A percentile compares a stretch with the other conserved stretches of the same genome.
phyloP scores from a whole-genome alignment of 306 rosid genomes.

The Vigna angularis region DNA sequence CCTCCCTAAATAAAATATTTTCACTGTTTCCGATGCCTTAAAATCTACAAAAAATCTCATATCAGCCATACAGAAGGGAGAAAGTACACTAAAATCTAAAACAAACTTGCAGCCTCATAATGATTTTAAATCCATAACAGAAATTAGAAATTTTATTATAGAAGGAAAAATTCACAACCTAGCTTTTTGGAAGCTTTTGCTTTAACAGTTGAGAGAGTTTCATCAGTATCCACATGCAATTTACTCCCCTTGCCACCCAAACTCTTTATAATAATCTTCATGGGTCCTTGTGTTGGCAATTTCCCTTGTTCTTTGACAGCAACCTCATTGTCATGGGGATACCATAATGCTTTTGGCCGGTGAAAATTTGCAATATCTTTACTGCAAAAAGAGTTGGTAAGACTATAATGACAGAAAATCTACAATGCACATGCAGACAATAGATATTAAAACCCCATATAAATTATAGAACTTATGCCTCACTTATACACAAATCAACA shows the following conservation, averaged over 20 bases:
- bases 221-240: constrained; percentile 80
- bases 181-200: constrained; percentile 93
- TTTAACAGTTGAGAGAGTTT: constrained; percentile 78
- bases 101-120: constrained; percentile 6
- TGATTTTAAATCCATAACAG: constrained; percentile 27
- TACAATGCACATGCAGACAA: constrained; percentile 3
- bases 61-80: constrained; percentile 29
- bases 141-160: constrained; percentile 21
- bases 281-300: constrained; percentile 75
- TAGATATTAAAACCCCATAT: constrained; percentile 1
- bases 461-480: constrained; percentile 4
- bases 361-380: constrained; percentile 96
- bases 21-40: constrained; percentile 79
- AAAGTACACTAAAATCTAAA: constrained; percentile 23
- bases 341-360: constrained; percentile 96
- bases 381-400: constrained; percentile 61
- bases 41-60: constrained; percentile 60
- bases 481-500: constrained; percentile 29
- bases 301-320: constrained; percentile 84
- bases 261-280: constrained; percentile 89
- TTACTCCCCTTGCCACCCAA: constrained; percentile 96
- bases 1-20: constrained; percentile 75
- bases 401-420: constrained; percentile 35
- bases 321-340: constrained; percentile 89
- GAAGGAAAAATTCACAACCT: constrained; percentile 64